Evolutionary conservation across 2,329 filamentous ascomycete species (phyloP), one percentile per base, ranked within the genome.

Genomic region (Fusarium transvaalense): DNA sequence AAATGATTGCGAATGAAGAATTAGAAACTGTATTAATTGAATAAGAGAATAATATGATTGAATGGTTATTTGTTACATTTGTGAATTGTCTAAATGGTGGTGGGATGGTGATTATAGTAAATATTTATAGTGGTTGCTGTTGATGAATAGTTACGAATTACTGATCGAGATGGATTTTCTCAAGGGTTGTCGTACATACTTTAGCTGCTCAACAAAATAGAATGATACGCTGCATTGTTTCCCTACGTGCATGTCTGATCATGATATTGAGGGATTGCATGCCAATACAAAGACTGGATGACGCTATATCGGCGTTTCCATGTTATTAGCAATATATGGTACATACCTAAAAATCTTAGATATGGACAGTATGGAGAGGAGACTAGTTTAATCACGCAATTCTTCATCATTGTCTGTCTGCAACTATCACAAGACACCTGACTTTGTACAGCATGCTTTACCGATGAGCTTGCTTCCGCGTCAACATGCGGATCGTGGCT

Each of bases 311-410:
- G 62, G 39, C 50, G 41, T 48, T 37, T 42, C 23, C 31, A 19
- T 29, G 23, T 8, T 35, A 13, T 29, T 10, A 37, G n/a, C 8
- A 34, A 21, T 6, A 38, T 32, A 25, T 17, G 13, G 19, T 17
- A 58, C 15, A 25, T 25, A 25, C 10, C 17, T 14, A 13, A n/a
- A 6, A 29, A 19, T 10, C 21, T 15, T 14, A 29, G 8, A 19
- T 4, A 37, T 37, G 34, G 7, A 17, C n/a, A 7, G n/a, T 17
- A 10, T 37, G 15, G 5, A 9, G 15, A 9, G 15, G 10, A 37
- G 14, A n/a, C 9, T 37, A n/a, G 10, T n/a, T 37, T 37, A 9
- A 59, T 60, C 57, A 60, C 43, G 55, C 55, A 61, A 62, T 56
- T 32, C 4, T 38, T 41, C 19, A 35, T 64, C 32, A 39, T 45